phyloP scores from a whole-genome alignment of 768 basidiomycete species.

The Trametes maxima region DNA sequence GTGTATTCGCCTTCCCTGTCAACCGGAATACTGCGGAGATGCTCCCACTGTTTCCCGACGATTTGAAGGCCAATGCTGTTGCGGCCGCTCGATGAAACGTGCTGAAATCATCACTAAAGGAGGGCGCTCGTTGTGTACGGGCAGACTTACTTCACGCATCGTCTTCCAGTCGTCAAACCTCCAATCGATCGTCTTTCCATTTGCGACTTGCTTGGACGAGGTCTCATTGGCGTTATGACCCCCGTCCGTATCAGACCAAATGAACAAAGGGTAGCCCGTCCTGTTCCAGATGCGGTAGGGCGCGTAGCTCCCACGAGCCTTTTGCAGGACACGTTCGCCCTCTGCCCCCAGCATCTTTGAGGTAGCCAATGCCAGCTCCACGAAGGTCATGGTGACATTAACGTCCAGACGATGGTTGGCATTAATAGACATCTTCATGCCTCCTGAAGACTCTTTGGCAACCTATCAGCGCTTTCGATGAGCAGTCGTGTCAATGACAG shows the following conservation, averaged over 20 bases:
- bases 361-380: conserved; percentile 79
- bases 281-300: conserved; percentile 92
- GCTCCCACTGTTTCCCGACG: conserved; percentile 86
- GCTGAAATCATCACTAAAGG: conserved; percentile 33
- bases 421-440: conserved; percentile 60
- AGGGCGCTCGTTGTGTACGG: background rate
- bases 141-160: conserved; percentile 75
- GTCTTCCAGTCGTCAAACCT: conserved; percentile 96
- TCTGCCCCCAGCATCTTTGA: conserved; percentile 76
- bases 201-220: conserved; percentile 60
- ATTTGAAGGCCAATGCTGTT: conserved; percentile 88
- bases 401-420: conserved; percentile 87
- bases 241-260: conserved; percentile 84
- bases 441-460: conserved; percentile 53
- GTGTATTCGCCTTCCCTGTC: conserved; percentile 92
- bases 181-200: conserved; percentile 87
- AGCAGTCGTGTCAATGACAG: background rate
- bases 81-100: conserved; percentile 56
- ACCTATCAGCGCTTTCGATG: conserved; percentile 43
- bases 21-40: conserved; percentile 84
- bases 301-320: conserved; percentile 84
- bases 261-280: conserved; percentile 80
- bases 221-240: conserved; percentile 47
- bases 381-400: conserved; percentile 89
- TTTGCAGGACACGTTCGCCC: conserved; percentile 68